Conservation (phyloP, 352 stramenopile species). For the Phytophthora tentaculata region DNA sequence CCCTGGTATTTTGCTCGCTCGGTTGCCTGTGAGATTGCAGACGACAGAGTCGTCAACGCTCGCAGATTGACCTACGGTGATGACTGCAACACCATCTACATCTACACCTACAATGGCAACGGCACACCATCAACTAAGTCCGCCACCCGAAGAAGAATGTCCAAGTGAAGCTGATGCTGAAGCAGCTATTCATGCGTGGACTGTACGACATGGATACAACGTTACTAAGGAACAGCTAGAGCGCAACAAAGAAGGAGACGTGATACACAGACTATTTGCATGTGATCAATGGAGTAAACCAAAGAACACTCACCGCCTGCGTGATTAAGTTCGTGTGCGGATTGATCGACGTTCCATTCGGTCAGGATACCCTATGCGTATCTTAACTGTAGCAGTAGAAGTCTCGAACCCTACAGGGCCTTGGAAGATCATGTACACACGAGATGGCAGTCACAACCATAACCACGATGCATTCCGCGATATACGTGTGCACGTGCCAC, state of each 20-base stretch:
- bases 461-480: background rate
- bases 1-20: background rate
- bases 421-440: background rate
- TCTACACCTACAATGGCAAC: background rate
- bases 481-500: background rate
- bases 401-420: background rate
- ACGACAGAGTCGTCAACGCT: background rate
- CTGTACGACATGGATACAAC: background rate
- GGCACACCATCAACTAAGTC: background rate
- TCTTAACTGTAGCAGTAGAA: background rate
- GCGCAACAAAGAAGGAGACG: background rate
- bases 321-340: background rate
- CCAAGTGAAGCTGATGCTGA: background rate
- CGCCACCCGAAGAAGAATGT: background rate
- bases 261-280: background rate
- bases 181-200: slow-evolving; percentile 1
- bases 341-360: background rate
- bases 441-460: background rate
- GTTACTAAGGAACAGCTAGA: background rate
- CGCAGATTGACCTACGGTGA: background rate
- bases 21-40: background rate
- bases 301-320: background rate
- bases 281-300: background rate
- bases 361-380: background rate
- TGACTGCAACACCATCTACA: background rate